These are phyloP conservation scores for Uromyces viciae-fabae DNA, from an alignment of 1,284 basidiomycete species.

Conservation along the genomic window DNA sequence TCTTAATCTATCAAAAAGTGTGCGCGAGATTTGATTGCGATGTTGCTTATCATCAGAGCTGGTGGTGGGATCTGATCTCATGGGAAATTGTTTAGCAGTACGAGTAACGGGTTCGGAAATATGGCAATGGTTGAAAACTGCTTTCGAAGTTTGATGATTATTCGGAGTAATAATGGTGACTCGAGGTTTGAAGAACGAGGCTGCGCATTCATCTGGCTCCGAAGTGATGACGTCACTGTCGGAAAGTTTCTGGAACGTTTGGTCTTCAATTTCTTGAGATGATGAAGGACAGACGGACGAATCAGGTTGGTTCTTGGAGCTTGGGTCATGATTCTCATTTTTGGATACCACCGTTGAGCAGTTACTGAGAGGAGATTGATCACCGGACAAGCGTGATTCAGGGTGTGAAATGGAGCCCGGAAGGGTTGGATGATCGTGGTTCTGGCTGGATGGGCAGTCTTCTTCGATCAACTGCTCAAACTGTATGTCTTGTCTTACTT, in stretches of 20 bases:
- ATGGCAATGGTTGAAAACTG: neutral
- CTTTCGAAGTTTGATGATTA: neutral
- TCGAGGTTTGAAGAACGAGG: neutral
- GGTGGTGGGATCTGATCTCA: constrained; percentile 35
- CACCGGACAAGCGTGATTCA: neutral
- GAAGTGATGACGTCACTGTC: constrained; percentile 4
- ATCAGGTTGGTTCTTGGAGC: neutral
- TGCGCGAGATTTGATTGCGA: neutral
- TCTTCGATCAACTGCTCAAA: constrained; percentile 16
- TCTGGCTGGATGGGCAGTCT: constrained; percentile 38
- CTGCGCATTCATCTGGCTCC: neutral
- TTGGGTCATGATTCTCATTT: neutral
- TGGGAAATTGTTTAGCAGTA: neutral
- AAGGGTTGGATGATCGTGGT: constrained; percentile 5
- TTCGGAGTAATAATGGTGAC: constrained; percentile 29
- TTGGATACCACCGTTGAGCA: neutral
- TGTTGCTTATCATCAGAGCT: constrained; percentile 19
- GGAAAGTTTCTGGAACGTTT: neutral
- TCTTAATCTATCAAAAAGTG: neutral
- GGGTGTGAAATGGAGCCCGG: neutral
- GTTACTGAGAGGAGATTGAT: constrained; percentile 8
- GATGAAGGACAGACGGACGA: constrained; percentile 6
- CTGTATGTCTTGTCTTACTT: neutral
- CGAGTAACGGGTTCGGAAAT: constrained; percentile 29
- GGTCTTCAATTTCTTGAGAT: constrained; percentile 5